phyloP scores from a whole-genome alignment of 345 rosid genomes.

The Iberis pinnata region DNA sequence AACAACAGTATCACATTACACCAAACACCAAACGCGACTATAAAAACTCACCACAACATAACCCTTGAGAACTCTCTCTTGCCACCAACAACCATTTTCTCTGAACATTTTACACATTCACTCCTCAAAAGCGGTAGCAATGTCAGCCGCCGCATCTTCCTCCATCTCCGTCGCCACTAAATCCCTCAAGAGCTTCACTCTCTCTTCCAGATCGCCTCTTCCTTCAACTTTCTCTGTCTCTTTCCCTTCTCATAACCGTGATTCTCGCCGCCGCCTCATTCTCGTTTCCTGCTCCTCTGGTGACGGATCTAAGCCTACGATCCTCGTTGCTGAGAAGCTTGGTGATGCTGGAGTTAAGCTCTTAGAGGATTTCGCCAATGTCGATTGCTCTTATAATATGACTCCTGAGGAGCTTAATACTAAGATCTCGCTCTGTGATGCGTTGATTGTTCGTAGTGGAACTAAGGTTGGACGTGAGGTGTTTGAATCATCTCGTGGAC shows the following conservation, averaged over 20 bases:
- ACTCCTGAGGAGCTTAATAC: constrained; percentile 73
- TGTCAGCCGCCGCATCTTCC: constrained; percentile 3
- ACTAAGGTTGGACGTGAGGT: constrained; percentile 70
- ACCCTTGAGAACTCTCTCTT: background rate
- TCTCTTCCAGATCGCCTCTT: constrained; percentile 34
- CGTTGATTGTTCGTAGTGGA: constrained; percentile 68
- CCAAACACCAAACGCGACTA: constrained; percentile 14
- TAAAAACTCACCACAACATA: too few species aligned
- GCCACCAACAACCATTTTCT: background rate
- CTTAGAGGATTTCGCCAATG: constrained; percentile 49
- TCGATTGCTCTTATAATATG: constrained; percentile 67
- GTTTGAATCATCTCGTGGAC: constrained; percentile 61
- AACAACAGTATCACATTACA: constrained; percentile 3
- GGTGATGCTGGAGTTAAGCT: constrained; percentile 58
- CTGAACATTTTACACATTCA: background rate
- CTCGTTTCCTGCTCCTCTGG: constrained; percentile 31
- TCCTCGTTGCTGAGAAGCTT: constrained; percentile 73
- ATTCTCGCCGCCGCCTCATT: constrained; percentile 10
- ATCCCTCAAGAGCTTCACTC: constrained; percentile 28
- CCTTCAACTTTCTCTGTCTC: constrained; percentile 24
- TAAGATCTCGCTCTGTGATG: constrained; percentile 82
- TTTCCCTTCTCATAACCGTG: background rate
- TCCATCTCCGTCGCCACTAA: constrained; percentile 18
- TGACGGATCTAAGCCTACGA: constrained; percentile 50
- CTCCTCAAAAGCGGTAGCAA: too few species aligned